Evolutionary conservation across 2,329 filamentous ascomycete genomes (phyloP), one percentile per base, ranked within the genome.

Genomic region (Fusarium temperatum): DNA sequence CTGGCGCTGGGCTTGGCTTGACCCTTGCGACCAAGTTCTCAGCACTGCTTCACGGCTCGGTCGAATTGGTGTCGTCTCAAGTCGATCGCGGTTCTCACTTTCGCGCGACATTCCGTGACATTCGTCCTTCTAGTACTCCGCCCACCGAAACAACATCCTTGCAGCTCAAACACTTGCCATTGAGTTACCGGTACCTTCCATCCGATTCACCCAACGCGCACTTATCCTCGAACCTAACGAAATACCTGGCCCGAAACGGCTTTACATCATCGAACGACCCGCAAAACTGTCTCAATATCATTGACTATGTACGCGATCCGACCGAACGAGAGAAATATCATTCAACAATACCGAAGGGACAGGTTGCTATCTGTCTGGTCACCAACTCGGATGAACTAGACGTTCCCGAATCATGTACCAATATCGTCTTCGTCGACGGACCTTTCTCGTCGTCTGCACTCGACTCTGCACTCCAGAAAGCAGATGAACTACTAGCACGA

Each of bases 1-100:
- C 79, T 5, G 82, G 84, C 7, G 83, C 83, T 35, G 84, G 85
- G 0, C 78, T 86, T 2, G 85, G 85, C 1, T 72, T 87, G 20
- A 85, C 84, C 0, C 75, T 87, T 1, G 81, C 85, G 8, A 75
- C 78, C 14, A 85, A 84, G 44, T 82, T 85, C 26, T 84, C 85
- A 1, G 75, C 78, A 3, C 76, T 84, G 0, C 78, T 87, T 18
- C 76, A 83, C 15, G 85, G 85, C 0, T 76, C 75, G 5, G 71
- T 86, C 1, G 76, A 69, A 1, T 63, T 87, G 54, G 75, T 85
- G 0, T 81, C 80, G 0, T 86, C 85, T 0, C 72, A 75, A 15
- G 35, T 79, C 7, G 78, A 77, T 5, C 65, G 68, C 17, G 85
- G 84, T 1, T 86, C 85, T 2, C 82, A 85, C 64, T 86, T 86